phyloP scores from a whole-genome alignment of 2,329 filamentous ascomycete species.

The Aspergillus neotritici region DNA sequence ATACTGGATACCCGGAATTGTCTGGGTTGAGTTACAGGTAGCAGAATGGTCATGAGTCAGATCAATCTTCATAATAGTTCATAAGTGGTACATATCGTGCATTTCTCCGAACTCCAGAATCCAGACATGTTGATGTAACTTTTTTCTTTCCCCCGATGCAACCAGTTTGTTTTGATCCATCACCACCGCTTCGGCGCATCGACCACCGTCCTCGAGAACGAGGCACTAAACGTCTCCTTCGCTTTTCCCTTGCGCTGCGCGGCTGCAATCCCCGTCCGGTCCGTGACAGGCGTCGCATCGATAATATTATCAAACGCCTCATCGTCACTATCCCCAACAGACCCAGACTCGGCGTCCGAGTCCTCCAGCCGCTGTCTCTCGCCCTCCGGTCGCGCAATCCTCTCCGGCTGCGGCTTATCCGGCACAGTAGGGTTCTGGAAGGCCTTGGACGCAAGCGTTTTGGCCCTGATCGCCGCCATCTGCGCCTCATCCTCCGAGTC shows the following conservation, averaged over 20 bases:
- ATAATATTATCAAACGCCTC: slow-evolving; percentile 92
- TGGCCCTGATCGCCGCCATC: slow-evolving; percentile 86
- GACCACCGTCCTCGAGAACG: slow-evolving; percentile 46
- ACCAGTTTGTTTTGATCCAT: too few species aligned
- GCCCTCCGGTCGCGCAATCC: slow-evolving; percentile 55
- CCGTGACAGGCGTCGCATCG: slow-evolving; percentile 81
- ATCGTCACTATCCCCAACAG: slow-evolving; percentile 54
- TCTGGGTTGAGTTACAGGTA: too few species aligned
- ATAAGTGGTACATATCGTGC: too few species aligned
- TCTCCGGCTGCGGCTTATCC: slow-evolving; percentile 53
- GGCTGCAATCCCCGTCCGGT: slow-evolving; percentile 67
- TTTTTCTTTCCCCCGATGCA: too few species aligned
- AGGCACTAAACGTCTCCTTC: slow-evolving; percentile 45
- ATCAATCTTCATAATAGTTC: too few species aligned
- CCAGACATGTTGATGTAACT: too few species aligned
- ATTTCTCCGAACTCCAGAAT: too few species aligned
- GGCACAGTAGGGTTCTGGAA: slow-evolving; percentile 59
- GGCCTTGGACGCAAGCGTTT: slow-evolving; percentile 84
- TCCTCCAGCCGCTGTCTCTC: slow-evolving; percentile 45
- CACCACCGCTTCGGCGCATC: slow-evolving; percentile 46
- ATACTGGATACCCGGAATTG: too few species aligned
- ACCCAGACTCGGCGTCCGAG: slow-evolving; percentile 65
- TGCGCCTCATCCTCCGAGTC: slow-evolving; percentile 77
- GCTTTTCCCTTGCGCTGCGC: slow-evolving; percentile 51
- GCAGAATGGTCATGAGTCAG: too few species aligned